Evolutionary conservation across 1,284 basidiomycete species (phyloP), one percentile per base, ranked within the genome.

Genomic region (Heterobasidion occidentale): DNA sequence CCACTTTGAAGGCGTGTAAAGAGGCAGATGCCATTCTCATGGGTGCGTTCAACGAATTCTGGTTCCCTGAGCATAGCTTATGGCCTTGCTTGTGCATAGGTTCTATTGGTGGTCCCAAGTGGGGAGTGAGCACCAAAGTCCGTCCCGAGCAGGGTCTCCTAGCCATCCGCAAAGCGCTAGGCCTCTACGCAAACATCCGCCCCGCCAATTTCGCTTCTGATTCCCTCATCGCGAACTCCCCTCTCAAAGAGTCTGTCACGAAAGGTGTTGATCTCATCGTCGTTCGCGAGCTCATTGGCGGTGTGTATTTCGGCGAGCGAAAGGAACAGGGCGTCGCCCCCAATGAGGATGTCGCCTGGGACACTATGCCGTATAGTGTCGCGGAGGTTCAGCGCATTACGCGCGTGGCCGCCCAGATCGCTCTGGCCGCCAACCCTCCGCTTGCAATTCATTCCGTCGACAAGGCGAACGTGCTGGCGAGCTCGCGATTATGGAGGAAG

Each of bases 391-490:
- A 97, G 73, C 83, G 97, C 54, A 99, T 99, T 67, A 96, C 96
- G 7, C 86, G 94, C 34, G 94, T 99, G 47, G 97, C 96, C 9
- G 94, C 92, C 42, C 89, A 94, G 72, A 91, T 99, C 62, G 95
- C 97, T 1, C 74, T 94, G 55, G 78, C 87, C 53, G 75, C 84
- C 14, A 80, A 90, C 68, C 97, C 97, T 3, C 94, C 96, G 17
- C 80, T 96, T 51, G 80, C 85, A 50, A 86, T 99, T 59, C 92
- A 94, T 72, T 96, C 93, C 2, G 83, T 99, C 71, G 97, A 99
- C 80, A 99, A 99, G 76, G 97, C 97, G 57, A 99, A 99, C 71
- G 97, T 99, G 35, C 84, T 99, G 53, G 97, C 97, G 45, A 94
- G 88, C 65, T 96, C 92, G 46, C 80, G 97, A 51, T 77, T 99